phyloP scores from a whole-genome alignment of 2,329 filamentous ascomycete species.

The Sporothrix globosa region DNA sequence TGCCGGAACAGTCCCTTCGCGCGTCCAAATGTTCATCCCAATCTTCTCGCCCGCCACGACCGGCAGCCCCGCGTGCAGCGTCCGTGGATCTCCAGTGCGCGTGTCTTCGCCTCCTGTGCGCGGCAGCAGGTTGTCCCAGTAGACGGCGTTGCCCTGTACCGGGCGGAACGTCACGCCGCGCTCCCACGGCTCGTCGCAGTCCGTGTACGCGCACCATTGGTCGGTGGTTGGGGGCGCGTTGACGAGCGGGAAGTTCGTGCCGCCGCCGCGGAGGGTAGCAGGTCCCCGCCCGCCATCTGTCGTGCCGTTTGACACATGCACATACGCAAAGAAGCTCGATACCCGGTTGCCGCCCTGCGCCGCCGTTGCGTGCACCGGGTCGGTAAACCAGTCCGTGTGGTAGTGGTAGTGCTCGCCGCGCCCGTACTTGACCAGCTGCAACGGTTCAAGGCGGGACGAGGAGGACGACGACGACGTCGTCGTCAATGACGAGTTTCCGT shows the following conservation, averaged over 20 bases:
- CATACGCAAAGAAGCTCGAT: constrained; percentile 55
- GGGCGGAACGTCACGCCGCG: constrained; percentile 54
- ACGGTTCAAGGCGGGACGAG: constrained; percentile 47
- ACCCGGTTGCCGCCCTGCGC: constrained; percentile 50
- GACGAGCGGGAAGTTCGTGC: constrained; percentile 54
- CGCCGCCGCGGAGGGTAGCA: constrained; percentile 46
- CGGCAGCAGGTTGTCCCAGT: constrained; percentile 52
- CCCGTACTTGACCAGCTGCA: constrained; percentile 55
- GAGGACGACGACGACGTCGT: no score
- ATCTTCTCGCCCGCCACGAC: constrained; percentile 53
- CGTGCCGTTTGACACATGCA: constrained; percentile 41
- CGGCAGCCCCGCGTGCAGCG: constrained; percentile 53
- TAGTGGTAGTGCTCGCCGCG: constrained; percentile 52
- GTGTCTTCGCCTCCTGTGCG: constrained; percentile 44
- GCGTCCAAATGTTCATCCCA: constrained; percentile 58
- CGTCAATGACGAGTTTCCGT: no score
- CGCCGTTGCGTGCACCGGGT: constrained; percentile 44
- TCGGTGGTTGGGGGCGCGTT: constrained; percentile 41
- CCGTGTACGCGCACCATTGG: constrained; percentile 51
- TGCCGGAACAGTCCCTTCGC: constrained; percentile 47
- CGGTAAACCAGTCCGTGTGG: constrained; percentile 57
- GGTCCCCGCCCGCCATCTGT: background rate
- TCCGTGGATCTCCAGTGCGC: constrained; percentile 47
- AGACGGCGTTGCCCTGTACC: constrained; percentile 53
- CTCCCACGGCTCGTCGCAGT: constrained; percentile 55